A percentile compares a stretch with the other conserved stretches of the same genome.
phyloP scores from a whole-genome alignment of 192 early-diverging fungal genomes.

The Coemansia sp. region DNA sequence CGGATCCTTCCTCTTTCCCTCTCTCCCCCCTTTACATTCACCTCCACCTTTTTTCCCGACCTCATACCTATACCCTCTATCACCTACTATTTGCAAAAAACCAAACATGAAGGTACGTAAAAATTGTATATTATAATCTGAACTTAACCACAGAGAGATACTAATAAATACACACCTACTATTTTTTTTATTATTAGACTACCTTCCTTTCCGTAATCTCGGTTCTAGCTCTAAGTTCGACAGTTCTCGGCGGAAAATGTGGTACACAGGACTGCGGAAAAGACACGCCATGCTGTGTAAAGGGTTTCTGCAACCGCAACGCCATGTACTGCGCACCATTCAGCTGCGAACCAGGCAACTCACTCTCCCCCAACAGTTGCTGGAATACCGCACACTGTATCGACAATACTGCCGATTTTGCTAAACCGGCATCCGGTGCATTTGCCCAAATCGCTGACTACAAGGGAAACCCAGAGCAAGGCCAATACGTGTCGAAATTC shows the following conservation, averaged over 20 bases:
- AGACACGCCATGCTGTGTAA: conserved; percentile 54
- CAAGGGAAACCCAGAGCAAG: conserved; percentile 52
- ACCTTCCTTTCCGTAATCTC: conserved; percentile 10
- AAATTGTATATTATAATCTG: not conserved
- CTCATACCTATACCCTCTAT: not conserved
- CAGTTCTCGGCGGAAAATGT: conserved; percentile 21
- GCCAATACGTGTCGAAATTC: conserved; percentile 56
- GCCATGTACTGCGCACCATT: conserved; percentile 47
- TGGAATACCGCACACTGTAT: conserved; percentile 48
- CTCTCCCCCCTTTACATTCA: not conserved
- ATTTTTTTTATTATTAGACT: not conserved
- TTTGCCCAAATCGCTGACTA: conserved; percentile 48
- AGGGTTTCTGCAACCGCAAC: conserved; percentile 50
- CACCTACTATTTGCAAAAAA: not conserved
- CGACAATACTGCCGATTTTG: conserved; percentile 33
- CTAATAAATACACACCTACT: not conserved
- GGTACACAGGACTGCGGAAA: conserved; percentile 31
- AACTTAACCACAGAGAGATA: not conserved
- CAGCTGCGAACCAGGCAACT: conserved; percentile 50
- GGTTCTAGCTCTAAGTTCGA: conserved; percentile 6
- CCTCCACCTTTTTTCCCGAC: not conserved
- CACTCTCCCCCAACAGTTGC: conserved; percentile 31
- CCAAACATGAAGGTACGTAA: not conserved
- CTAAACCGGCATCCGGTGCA: not conserved
- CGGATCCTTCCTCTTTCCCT: not conserved